Evolutionary conservation across 192 early-diverging fungal species (phyloP).

Genomic region (Lobosporangium transversale): DNA sequence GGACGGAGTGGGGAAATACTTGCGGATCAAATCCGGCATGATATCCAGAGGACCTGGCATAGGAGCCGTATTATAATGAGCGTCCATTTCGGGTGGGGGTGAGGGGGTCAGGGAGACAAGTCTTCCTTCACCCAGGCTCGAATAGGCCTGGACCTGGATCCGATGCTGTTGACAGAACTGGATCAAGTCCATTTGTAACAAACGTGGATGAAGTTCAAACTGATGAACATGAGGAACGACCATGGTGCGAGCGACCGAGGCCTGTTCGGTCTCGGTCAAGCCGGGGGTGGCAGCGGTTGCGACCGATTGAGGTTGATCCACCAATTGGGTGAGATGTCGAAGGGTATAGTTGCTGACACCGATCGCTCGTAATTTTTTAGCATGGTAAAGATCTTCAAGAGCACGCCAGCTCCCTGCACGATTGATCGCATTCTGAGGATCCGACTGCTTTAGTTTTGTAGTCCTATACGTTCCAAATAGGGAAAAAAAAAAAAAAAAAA

Average conservation of each 20-base stretch:
- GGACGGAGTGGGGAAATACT: slow-evolving; percentile 29
- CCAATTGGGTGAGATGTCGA: slow-evolving; percentile 66
- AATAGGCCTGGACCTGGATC: slow-evolving; percentile 76
- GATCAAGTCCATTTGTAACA: slow-evolving; percentile 66
- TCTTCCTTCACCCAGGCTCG: slow-evolving; percentile 73
- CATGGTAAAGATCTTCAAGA: slow-evolving; percentile 68
- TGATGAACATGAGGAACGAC: slow-evolving; percentile 75
- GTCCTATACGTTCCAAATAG: slow-evolving; percentile 27
- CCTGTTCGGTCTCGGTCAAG: slow-evolving; percentile 18
- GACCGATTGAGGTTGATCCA: slow-evolving; percentile 35
- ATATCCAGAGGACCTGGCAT: slow-evolving; percentile 27
- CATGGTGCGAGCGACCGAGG: slow-evolving; percentile 49
- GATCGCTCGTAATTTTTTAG: slow-evolving; percentile 68
- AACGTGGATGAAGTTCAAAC: slow-evolving; percentile 75
- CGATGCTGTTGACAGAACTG: slow-evolving; percentile 61
- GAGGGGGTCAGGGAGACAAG: slow-evolving; percentile 37
- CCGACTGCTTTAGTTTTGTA: slow-evolving; percentile 48
- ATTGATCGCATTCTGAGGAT: slow-evolving; percentile 59
- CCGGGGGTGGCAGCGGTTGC: neutral
- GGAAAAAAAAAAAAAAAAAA: slow-evolving; percentile 10
- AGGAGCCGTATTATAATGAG: slow-evolving; percentile 17
- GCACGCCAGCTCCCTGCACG: slow-evolving; percentile 70
- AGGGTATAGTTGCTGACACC: slow-evolving; percentile 80
- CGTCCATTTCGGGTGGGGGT: slow-evolving; percentile 18
- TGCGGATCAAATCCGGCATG: slow-evolving; percentile 50